These are phyloP conservation scores for Quercus suber DNA, from an alignment of 306 rosid genomes.

Conservation along the genomic window DNA sequence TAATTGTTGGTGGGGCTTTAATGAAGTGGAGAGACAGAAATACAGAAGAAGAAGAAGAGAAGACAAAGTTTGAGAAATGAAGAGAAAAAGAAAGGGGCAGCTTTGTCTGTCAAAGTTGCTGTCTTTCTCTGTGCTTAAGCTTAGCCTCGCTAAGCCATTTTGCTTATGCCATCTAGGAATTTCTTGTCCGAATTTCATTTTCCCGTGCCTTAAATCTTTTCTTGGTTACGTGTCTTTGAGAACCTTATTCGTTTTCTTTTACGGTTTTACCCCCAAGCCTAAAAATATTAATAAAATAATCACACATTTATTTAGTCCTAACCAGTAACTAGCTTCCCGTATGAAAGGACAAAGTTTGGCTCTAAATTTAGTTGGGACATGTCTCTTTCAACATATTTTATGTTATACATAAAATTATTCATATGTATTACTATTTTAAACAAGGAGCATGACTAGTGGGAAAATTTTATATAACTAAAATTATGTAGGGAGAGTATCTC, in stretches of 20 bases:
- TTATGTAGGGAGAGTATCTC: too few relatives aligned
- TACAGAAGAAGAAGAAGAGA: not conserved
- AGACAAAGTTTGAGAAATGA: not conserved
- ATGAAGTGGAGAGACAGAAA: not conserved
- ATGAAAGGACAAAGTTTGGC: too few relatives aligned
- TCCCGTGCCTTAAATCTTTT: not conserved
- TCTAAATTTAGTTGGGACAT: too few relatives aligned
- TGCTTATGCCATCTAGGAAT: not conserved
- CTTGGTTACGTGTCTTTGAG: not conserved
- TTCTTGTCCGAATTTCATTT: not conserved
- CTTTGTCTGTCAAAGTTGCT: not conserved
- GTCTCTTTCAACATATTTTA: too few relatives aligned
- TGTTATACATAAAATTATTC: too few relatives aligned
- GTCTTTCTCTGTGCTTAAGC: not conserved
- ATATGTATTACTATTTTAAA: too few relatives aligned
- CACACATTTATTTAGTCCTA: too few relatives aligned
- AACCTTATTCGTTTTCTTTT: too few relatives aligned
- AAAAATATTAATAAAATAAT: too few relatives aligned
- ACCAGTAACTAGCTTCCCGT: too few relatives aligned
- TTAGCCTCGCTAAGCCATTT: not conserved
- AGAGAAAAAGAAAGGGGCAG: not conserved
- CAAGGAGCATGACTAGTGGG: accelerated
- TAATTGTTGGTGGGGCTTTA: constrained; percentile 4
- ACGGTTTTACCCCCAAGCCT: too few relatives aligned
- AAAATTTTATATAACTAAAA: too few relatives aligned